Conservation (phyloP, 345 rosid species). For the Gossypium australe region DNA sequence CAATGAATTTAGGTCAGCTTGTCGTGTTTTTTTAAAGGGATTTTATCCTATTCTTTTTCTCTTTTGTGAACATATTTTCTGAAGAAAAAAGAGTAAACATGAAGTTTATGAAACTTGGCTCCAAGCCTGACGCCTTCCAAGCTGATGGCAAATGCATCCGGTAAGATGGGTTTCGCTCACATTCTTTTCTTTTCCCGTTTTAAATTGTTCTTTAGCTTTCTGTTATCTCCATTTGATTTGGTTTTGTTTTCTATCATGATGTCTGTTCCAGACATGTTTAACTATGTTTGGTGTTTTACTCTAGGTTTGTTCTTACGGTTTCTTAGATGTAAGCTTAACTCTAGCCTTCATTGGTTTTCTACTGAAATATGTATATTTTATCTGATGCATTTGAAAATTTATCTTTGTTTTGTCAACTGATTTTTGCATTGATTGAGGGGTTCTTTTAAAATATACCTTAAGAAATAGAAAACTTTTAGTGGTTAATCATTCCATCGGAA, state of each 20-base stretch:
- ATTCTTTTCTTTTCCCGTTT: neutral
- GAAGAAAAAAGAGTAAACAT: slow-evolving; percentile 28
- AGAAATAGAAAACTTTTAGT: neutral
- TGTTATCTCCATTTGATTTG: neutral
- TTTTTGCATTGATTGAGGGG: neutral
- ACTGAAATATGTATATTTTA: neutral
- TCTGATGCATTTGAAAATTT: neutral
- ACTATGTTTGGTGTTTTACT: neutral
- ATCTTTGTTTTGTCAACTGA: neutral
- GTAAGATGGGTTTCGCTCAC: slow-evolving; percentile 33
- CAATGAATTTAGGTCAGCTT: slow-evolving; percentile 4
- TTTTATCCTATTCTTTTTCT: neutral
- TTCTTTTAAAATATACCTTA: neutral
- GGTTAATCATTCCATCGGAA: slow-evolving; percentile 5
- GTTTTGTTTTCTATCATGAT: neutral
- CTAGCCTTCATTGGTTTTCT: neutral
- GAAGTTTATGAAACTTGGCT: slow-evolving; percentile 97
- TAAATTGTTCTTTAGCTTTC: neutral
- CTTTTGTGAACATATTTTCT: slow-evolving; percentile 7
- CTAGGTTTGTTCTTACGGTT: neutral
- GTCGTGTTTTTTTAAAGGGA: slow-evolving; percentile 18
- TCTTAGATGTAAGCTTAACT: neutral
- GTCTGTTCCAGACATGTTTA: neutral
- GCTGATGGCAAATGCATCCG: slow-evolving; percentile 63
- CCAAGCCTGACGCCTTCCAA: slow-evolving; percentile 82